Evolutionary conservation across 371 early-diverging fungal species (phyloP).

Genomic region (Synchytrium microbalum): DNA sequence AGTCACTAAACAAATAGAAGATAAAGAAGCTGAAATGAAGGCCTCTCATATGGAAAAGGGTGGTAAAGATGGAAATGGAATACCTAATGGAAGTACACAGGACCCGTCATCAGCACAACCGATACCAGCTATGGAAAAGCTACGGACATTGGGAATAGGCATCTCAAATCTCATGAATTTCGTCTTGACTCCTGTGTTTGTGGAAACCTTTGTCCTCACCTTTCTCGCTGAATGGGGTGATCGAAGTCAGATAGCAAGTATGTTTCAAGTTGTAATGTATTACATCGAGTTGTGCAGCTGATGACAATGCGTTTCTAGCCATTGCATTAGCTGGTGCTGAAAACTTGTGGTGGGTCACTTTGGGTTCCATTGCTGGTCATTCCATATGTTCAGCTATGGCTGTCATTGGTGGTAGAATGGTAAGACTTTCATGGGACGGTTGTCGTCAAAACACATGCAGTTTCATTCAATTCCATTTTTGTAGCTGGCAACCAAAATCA

Average conservation of each 20-base stretch:
- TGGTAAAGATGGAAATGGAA: conserved; percentile 15
- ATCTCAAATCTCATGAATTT: conserved; percentile 15
- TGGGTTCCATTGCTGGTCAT: conserved; percentile 86
- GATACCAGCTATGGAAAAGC: conserved; percentile 15
- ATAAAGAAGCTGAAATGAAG: conserved; percentile 50
- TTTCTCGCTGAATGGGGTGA: conserved; percentile 98
- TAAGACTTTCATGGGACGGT: background rate
- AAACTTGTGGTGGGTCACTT: conserved; percentile 57
- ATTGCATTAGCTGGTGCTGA: conserved; percentile 79
- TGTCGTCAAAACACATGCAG: background rate
- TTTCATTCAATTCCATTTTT: conserved; percentile 8
- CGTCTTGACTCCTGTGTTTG: conserved; percentile 78
- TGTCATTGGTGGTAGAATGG: conserved; percentile 84
- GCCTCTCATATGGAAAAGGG: conserved; percentile 19
- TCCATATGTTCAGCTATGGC: conserved; percentile 83
- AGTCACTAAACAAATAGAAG: conserved; percentile 74
- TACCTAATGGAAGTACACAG: conserved; percentile 9
- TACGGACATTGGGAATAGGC: background rate
- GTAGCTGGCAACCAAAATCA: conserved; percentile 76
- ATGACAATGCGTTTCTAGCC: conserved; percentile 47
- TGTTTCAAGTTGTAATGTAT: conserved; percentile 3
- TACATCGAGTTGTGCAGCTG: background rate
- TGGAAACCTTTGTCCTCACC: conserved; percentile 89
- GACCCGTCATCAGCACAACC: background rate
- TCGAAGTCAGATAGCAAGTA: conserved; percentile 67